phyloP scores from a whole-genome alignment of 1,284 basidiomycete genomes.

The Chiua sp. region DNA sequence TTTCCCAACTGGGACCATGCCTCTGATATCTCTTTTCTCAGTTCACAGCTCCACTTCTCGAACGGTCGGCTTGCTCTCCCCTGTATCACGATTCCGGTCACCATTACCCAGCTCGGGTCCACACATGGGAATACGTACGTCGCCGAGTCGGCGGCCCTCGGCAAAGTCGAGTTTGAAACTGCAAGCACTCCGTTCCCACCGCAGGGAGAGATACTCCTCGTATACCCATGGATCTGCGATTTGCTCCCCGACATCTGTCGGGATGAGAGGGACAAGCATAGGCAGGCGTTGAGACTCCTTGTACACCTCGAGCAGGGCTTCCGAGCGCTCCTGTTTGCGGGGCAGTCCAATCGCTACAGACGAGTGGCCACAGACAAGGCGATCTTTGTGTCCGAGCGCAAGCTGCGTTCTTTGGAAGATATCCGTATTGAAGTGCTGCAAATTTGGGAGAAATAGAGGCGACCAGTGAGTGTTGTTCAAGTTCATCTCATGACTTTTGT shows the following conservation, averaged over 20 bases:
- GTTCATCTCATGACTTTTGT: too few relatives aligned
- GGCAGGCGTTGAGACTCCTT: slow-evolving; percentile 1
- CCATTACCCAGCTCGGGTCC: not conserved
- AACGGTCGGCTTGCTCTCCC: slow-evolving; percentile 11
- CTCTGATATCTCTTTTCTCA: not conserved
- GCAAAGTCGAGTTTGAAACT: slow-evolving; percentile 6
- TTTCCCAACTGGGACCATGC: not conserved
- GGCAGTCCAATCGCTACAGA: slow-evolving; percentile 2
- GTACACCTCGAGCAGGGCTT: slow-evolving; percentile 15
- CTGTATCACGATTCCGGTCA: slow-evolving; percentile 17
- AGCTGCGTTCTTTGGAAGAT: not conserved
- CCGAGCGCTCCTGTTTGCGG: slow-evolving; percentile 11
- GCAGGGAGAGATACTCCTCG: not conserved
- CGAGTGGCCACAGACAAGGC: slow-evolving; percentile 8
- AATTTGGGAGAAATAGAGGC: not conserved
- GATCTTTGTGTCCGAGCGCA: slow-evolving; percentile 1
- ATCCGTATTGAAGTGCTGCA: not conserved
- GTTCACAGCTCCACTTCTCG: slow-evolving; percentile 1
- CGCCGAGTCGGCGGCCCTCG: slow-evolving; percentile 6
- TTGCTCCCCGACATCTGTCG: not conserved
- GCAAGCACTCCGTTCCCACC: not conserved
- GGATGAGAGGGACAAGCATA: not conserved
- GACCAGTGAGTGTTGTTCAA: not conserved
- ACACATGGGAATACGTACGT: not conserved
- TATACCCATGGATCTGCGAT: slow-evolving; percentile 17